These are phyloP conservation scores for Coemansia sp. DNA, from an alignment of 192 early-diverging fungal species.

Conservation along the genomic window DNA sequence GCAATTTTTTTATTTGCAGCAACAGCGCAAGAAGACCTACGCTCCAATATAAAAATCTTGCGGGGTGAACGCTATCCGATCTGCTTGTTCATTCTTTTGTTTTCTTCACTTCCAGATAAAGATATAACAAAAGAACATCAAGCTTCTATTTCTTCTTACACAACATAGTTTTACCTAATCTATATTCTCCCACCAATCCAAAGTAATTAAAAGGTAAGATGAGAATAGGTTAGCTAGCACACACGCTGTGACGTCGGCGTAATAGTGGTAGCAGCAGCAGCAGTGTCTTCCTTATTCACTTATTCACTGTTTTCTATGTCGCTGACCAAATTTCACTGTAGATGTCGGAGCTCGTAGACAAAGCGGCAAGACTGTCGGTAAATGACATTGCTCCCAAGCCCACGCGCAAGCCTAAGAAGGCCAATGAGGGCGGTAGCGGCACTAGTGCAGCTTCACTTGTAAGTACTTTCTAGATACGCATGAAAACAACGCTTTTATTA, in stretches of 20 bases:
- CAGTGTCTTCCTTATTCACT: too few species aligned
- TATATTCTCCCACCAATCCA: background rate
- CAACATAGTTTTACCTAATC: background rate
- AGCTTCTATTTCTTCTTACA: background rate
- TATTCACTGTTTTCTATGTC: background rate
- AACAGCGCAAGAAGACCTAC: too few species aligned
- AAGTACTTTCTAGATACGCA: background rate
- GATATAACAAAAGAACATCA: too few species aligned
- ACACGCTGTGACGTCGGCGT: too few species aligned
- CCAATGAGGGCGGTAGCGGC: constrained; percentile 15
- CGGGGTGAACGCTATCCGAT: too few species aligned
- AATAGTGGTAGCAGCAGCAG: background rate
- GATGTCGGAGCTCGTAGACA: constrained; percentile 45
- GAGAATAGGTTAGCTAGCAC: too few species aligned
- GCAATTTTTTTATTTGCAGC: too few species aligned
- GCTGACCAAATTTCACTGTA: constrained; percentile 14
- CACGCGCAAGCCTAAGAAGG: constrained; percentile 22
- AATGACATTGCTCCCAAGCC: constrained; percentile 15
- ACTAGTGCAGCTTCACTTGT: constrained; percentile 20
- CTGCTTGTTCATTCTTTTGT: too few species aligned
- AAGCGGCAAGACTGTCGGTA: constrained; percentile 34
- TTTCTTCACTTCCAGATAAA: too few species aligned
- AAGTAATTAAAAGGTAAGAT: background rate
- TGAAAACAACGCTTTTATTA: background rate
- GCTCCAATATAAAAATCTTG: too few species aligned